phyloP scores from a whole-genome alignment of 495 filamentous ascomycete genomes.

The Podospora pseudoanserina region DNA sequence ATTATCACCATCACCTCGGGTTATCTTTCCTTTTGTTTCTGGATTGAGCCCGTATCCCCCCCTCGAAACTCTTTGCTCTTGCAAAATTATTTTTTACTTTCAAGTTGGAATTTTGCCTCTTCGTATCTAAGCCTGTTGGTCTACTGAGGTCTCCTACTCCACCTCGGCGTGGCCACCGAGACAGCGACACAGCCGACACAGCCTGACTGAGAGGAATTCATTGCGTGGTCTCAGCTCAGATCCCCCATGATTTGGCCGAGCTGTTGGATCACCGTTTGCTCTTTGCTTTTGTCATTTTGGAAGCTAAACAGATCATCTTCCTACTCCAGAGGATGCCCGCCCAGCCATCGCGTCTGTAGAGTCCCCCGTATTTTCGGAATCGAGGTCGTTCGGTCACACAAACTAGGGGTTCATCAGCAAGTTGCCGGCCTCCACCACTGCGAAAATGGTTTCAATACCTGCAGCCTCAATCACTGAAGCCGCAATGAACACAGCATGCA shows the following conservation, averaged over 20 bases:
- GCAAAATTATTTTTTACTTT: background rate
- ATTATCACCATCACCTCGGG: background rate
- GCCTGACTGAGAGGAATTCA: background rate
- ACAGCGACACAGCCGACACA: background rate
- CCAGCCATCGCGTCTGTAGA: background rate
- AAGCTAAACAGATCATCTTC: background rate
- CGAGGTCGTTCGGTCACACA: background rate
- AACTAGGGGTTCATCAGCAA: background rate
- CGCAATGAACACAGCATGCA: background rate
- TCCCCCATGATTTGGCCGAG: background rate
- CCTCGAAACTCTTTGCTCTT: background rate
- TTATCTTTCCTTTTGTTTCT: background rate
- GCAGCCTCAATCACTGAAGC: slow-evolving; percentile 3
- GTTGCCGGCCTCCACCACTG: background rate
- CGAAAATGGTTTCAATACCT: slow-evolving; percentile 6
- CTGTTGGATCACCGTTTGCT: background rate
- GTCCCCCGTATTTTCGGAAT: background rate
- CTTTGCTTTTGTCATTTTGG: background rate
- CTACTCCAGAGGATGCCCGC: background rate
- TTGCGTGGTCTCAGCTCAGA: slow-evolving; percentile 1
- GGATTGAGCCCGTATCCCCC: background rate
- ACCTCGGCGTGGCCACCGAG: background rate
- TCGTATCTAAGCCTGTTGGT: background rate
- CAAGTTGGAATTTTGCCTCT: background rate
- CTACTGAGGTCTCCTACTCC: background rate